Evolutionary conservation across 768 basidiomycete species (phyloP).

Genomic region (Boletus patriciae): DNA sequence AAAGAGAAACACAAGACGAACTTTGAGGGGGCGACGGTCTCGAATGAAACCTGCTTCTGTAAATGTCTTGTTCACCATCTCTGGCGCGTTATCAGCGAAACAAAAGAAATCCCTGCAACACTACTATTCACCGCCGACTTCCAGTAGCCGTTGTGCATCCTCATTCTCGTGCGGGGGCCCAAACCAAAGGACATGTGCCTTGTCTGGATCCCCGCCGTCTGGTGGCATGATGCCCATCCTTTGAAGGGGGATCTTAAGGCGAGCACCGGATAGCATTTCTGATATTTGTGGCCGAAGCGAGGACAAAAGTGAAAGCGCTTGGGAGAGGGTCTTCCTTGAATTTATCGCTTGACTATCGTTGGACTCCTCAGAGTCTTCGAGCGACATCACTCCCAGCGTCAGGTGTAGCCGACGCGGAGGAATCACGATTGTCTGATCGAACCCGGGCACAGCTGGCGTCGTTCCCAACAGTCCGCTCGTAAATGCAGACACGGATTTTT

Average conservation of each 20-base stretch:
- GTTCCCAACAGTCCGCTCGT: conserved; percentile 23
- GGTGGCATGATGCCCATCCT: conserved; percentile 52
- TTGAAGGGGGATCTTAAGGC: conserved; percentile 44
- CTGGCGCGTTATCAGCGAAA: conserved; percentile 28
- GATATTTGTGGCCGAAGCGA: conserved; percentile 41
- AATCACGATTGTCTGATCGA: conserved; percentile 62
- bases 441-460: conserved; percentile 42
- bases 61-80: conserved; percentile 43
- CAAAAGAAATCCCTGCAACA: background rate
- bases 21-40: conserved; percentile 53
- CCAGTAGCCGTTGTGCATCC: conserved; percentile 30
- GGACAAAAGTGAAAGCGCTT: conserved; percentile 45
- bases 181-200: conserved; percentile 58
- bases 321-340: conserved; percentile 34
- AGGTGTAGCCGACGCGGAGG: conserved; percentile 61
- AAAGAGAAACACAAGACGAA: conserved; percentile 19
- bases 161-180: conserved; percentile 44
- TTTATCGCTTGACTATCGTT: background rate
- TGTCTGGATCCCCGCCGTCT: conserved; percentile 33
- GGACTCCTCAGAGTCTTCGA: conserved; percentile 33
- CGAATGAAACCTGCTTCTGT: conserved; percentile 42
- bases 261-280: conserved; percentile 36
- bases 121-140: conserved; percentile 37
- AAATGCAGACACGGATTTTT: conserved; percentile 39
- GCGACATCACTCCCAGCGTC: conserved; percentile 73